Evolutionary conservation across 768 basidiomycete species (phyloP).

Genomic region (Mycena kentingensis): DNA sequence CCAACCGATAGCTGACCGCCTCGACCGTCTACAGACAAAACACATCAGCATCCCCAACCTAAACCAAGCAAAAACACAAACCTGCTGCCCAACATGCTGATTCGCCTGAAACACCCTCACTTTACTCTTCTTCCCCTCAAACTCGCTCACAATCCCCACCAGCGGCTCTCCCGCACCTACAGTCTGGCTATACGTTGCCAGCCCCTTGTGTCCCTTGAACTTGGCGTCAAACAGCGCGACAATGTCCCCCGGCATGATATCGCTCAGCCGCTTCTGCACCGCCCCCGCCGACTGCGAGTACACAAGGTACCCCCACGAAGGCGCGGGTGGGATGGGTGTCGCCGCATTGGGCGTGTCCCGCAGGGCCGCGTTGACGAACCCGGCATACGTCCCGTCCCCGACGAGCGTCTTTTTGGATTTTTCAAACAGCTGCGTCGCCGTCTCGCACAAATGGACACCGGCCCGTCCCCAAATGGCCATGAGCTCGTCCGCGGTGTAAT

Average conservation of each 20-base stretch:
- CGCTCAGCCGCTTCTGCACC: constrained; percentile 73
- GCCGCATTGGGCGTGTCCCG: constrained; percentile 65
- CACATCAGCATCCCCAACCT: constrained; percentile 2
- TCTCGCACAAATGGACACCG: constrained; percentile 73
- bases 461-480: constrained; percentile 70
- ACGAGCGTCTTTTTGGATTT: constrained; percentile 77
- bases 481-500: constrained; percentile 63
- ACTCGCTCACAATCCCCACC: constrained; percentile 78
- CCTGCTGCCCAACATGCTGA: constrained; percentile 82
- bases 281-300: constrained; percentile 68
- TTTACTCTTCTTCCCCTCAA: constrained; percentile 87
- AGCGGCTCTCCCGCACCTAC: constrained; percentile 56
- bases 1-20: constrained; percentile 80
- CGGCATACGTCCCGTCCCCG: constrained; percentile 82
- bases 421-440: constrained; percentile 66
- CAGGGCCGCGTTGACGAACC: constrained; percentile 73
- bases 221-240: constrained; percentile 73
- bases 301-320: constrained; percentile 70
- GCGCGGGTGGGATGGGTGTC: constrained; percentile 36
- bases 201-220: constrained; percentile 76
- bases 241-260: constrained; percentile 87
- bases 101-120: constrained; percentile 85
- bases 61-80: constrained; percentile 36
- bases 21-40: constrained; percentile 54
- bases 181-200: constrained; percentile 70